Percentiles rank a stretch among this genome's conserved stretches.
These are phyloP conservation scores for Neurospora cerealis DNA, from an alignment of 495 filamentous ascomycete genomes.

Conservation along the genomic window DNA sequence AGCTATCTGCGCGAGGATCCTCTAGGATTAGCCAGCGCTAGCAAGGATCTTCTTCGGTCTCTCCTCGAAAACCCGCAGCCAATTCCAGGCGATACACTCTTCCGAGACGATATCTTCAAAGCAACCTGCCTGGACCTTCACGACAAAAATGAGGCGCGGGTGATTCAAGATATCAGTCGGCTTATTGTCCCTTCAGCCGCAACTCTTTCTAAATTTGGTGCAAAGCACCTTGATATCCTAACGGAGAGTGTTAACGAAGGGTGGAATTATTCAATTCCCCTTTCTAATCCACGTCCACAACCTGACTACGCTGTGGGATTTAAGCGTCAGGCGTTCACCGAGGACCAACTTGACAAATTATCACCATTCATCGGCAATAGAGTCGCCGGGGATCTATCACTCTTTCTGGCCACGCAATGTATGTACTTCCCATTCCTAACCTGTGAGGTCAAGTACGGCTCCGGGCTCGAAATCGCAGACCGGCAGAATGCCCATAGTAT, in stretches of 20 bases:
- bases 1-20: constrained; percentile 29
- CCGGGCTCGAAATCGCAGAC: constrained; percentile 10
- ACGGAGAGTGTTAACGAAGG: constrained; percentile 32
- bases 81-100: constrained; percentile 22
- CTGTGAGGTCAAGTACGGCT: constrained; percentile 20
- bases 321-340: constrained; percentile 25
- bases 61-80: constrained; percentile 19
- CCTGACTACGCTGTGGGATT: constrained; percentile 36
- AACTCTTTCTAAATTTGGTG: constrained; percentile 19
- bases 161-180: constrained; percentile 26
- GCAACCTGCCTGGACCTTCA: constrained; percentile 17
- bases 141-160: constrained; percentile 25
- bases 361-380: too few relatives aligned
- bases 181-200: constrained; percentile 28
- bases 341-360: constrained; percentile 29
- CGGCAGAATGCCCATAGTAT: constrained; percentile 22
- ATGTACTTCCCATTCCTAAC: constrained; percentile 20
- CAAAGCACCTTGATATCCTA: constrained; percentile 21
- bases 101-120: constrained; percentile 25
- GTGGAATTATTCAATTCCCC: constrained; percentile 26
- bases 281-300: constrained; percentile 23
- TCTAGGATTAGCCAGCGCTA: constrained; percentile 17
- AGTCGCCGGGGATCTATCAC: constrained; percentile 3
- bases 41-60: constrained; percentile 14
- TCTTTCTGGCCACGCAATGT: constrained; percentile 19